Evolutionary conservation across 352 stramenopile species (phyloP).

Genomic region (Phytophthora aleatoria): DNA sequence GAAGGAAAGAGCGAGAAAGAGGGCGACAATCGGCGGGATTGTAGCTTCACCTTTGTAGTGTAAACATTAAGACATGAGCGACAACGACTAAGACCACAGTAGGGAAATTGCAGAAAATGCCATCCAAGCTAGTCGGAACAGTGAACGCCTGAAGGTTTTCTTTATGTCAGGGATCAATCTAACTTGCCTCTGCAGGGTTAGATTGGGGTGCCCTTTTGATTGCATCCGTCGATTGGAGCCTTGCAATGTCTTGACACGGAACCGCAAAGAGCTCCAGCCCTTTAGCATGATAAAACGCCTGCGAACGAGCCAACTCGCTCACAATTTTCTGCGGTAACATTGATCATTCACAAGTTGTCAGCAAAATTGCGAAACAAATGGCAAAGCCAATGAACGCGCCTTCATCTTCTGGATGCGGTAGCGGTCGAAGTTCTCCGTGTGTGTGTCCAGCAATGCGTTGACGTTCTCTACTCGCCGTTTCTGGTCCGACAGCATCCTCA

Average conservation of each 20-base stretch:
- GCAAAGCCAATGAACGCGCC: conserved; percentile 30
- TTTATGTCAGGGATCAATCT: not conserved
- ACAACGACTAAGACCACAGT: not conserved
- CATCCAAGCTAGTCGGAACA: not conserved
- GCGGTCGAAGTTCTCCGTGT: conserved; percentile 76
- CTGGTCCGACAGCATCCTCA: conserved; percentile 83
- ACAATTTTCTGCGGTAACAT: conserved; percentile 62
- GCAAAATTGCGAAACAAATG: not conserved
- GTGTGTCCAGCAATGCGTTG: conserved; percentile 70
- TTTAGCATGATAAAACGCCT: conserved; percentile 81
- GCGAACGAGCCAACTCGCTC: conserved; percentile 69
- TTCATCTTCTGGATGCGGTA: conserved; percentile 83
- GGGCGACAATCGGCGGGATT: conserved; percentile 28
- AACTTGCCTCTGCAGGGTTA: conserved; percentile 14
- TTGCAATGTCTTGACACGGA: conserved; percentile 55
- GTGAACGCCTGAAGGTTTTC: not conserved
- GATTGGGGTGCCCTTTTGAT: conserved; percentile 17
- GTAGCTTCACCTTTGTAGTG: conserved; percentile 12
- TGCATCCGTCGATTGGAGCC: conserved; percentile 29
- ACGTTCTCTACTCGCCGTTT: conserved; percentile 86
- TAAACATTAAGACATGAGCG: not conserved
- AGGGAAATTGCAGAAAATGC: not conserved
- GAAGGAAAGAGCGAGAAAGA: conserved; percentile 55
- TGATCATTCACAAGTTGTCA: not conserved
- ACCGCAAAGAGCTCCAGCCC: conserved; percentile 70